Evolutionary conservation across 345 rosid species (phyloP).

Genomic region (Lepidium sativum): DNA sequence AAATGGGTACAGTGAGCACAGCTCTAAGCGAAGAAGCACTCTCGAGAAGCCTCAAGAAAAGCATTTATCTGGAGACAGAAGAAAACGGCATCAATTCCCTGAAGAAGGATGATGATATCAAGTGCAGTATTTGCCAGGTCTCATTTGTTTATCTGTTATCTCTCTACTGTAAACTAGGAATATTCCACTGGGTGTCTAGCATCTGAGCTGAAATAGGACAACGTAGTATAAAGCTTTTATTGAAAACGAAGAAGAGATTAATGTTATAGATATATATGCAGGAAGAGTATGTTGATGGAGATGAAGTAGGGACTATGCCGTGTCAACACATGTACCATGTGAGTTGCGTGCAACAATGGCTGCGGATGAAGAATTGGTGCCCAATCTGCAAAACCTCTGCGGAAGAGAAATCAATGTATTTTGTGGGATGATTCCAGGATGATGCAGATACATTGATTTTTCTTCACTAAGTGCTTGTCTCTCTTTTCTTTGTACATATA

Average conservation of each 20-base stretch:
- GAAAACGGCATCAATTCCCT: conserved; percentile 17
- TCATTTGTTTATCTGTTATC: neutral
- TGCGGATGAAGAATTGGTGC: conserved; percentile 90
- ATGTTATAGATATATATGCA: conserved; percentile 24
- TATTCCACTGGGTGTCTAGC: neutral
- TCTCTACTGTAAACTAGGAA: neutral
- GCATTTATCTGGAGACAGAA: conserved; percentile 34
- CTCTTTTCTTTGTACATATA: conserved; percentile 16
- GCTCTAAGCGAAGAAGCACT: conserved; percentile 85
- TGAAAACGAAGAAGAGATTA: conserved; percentile 1
- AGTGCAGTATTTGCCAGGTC: conserved; percentile 97
- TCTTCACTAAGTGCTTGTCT: conserved; percentile 13
- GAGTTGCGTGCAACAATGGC: conserved; percentile 74
- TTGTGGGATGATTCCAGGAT: conserved; percentile 14
- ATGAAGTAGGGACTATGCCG: conserved; percentile 63
- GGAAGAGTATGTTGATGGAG: conserved; percentile 82
- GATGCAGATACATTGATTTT: conserved; percentile 18
- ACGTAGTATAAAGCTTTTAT: neutral
- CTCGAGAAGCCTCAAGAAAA: conserved; percentile 51
- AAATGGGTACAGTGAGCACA: conserved; percentile 95
- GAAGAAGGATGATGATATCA: conserved; percentile 35
- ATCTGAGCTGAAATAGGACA: neutral
- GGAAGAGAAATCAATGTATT: conserved; percentile 13
- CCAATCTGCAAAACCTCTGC: conserved; percentile 84
- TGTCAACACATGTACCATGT: conserved; percentile 76